Evolutionary conservation across 768 basidiomycete species (phyloP).

Genomic region (Xerocomus spinulosus): DNA sequence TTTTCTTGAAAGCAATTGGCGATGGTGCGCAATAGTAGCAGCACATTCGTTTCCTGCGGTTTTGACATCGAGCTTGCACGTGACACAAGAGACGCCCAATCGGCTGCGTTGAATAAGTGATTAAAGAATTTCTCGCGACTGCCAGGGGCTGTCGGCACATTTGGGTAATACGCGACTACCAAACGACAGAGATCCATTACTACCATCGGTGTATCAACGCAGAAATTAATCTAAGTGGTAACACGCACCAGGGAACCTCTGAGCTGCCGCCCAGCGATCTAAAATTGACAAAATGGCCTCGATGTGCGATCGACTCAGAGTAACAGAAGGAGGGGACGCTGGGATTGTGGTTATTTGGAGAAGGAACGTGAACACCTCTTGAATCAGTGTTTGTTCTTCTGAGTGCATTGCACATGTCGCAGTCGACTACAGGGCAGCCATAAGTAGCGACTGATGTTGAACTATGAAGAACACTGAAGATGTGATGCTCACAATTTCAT

Average conservation of each 20-base stretch:
- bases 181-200: constrained; percentile 86
- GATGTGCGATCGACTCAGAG: constrained; percentile 46
- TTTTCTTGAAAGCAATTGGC: constrained; percentile 74
- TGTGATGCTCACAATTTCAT: constrained; percentile 56
- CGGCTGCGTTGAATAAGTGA: constrained; percentile 61
- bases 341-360: constrained; percentile 41
- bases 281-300: constrained; percentile 61
- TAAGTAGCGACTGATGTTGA: background rate
- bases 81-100: constrained; percentile 47
- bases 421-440: constrained; percentile 48
- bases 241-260: constrained; percentile 64
- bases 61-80: constrained; percentile 60
- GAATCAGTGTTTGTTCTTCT: constrained; percentile 52
- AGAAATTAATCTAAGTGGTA: background rate
- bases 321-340: constrained; percentile 23
- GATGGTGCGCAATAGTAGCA: constrained; percentile 73
- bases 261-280: constrained; percentile 68
- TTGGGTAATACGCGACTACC: constrained; percentile 59
- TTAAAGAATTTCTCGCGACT: constrained; percentile 52
- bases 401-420: constrained; percentile 66
- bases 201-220: constrained; percentile 24
- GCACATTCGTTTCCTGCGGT: constrained; percentile 76
- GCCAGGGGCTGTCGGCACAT: constrained; percentile 42
- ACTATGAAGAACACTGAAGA: background rate
- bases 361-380: constrained; percentile 62